Evolutionary conservation across 139 green algal genomes (phyloP).

Genomic region (Coelastrella sp.): DNA sequence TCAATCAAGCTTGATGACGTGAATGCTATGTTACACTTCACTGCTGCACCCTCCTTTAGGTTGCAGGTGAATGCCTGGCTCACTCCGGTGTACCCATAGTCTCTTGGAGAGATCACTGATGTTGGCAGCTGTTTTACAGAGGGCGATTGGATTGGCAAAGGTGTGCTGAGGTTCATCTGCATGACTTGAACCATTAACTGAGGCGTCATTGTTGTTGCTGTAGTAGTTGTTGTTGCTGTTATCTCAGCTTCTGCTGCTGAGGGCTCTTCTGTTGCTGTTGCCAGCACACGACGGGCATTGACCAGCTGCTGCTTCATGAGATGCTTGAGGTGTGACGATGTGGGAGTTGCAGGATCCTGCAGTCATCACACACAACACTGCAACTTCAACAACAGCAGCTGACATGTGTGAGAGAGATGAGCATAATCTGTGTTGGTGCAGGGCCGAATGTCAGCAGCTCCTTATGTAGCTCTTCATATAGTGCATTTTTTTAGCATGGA

Average conservation of each 20-base stretch:
- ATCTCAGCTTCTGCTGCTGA: neutral
- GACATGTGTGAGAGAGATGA: neutral
- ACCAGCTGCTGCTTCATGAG: conserved; percentile 28
- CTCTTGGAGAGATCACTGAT: neutral
- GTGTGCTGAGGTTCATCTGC: neutral
- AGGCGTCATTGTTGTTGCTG: neutral
- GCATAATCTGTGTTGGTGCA: neutral
- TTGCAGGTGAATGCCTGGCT: conserved; percentile 22
- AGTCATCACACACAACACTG: no score
- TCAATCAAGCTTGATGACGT: neutral
- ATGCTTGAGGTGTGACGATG: neutral
- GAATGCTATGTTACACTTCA: conserved; percentile 44
- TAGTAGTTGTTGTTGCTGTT: neutral
- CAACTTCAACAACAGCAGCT: no score
- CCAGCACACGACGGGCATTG: conserved; percentile 20
- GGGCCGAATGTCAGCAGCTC: no score
- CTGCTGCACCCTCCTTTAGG: conserved; percentile 35
- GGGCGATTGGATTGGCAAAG: neutral
- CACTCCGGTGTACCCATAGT: conserved; percentile 18
- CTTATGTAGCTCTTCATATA: no score
- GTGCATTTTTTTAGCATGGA: no score
- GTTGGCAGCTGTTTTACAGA: neutral
- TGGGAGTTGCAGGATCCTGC: neutral
- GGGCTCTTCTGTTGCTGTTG: neutral
- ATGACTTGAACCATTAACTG: neutral